phyloP scores from a whole-genome alignment of 164 flowering plant genomes.

The Cinnamomum chago region DNA sequence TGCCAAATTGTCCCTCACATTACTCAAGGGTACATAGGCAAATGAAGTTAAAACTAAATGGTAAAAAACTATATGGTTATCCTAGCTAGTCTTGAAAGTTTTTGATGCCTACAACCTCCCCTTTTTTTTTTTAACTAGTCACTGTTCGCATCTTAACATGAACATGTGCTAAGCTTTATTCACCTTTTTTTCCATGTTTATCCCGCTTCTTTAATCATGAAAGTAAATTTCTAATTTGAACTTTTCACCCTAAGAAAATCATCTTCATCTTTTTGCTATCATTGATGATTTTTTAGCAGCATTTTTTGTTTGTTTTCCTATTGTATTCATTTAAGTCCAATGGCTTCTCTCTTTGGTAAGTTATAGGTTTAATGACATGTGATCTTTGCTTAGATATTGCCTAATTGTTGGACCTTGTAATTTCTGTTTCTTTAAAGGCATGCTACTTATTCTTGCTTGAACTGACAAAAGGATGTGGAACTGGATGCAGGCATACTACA shows the following conservation, averaged over 20 bases:
- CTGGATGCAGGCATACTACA: slow-evolving; percentile 79
- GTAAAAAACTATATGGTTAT: no score
- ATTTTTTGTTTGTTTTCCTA: not conserved
- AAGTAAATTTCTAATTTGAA: not conserved
- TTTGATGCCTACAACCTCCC: no score
- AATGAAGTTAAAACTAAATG: no score
- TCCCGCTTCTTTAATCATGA: not conserved
- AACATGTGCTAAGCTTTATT: no score
- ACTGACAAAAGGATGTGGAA: not conserved
- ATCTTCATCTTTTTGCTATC: not conserved
- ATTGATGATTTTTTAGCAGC: not conserved
- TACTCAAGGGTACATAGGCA: no score
- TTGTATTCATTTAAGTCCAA: not conserved
- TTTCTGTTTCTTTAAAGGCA: not conserved
- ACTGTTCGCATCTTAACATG: no score
- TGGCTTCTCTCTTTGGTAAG: not conserved
- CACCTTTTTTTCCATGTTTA: no score
- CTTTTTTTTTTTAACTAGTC: no score
- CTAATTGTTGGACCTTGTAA: not conserved
- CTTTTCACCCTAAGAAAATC: not conserved
- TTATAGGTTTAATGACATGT: no score
- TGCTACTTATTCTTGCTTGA: not conserved
- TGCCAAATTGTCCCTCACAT: no score
- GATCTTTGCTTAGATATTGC: not conserved
- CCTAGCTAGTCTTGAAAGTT: no score